Conservation (phyloP, 306 rosid species). For the Astragalus glycyphyllos region DNA sequence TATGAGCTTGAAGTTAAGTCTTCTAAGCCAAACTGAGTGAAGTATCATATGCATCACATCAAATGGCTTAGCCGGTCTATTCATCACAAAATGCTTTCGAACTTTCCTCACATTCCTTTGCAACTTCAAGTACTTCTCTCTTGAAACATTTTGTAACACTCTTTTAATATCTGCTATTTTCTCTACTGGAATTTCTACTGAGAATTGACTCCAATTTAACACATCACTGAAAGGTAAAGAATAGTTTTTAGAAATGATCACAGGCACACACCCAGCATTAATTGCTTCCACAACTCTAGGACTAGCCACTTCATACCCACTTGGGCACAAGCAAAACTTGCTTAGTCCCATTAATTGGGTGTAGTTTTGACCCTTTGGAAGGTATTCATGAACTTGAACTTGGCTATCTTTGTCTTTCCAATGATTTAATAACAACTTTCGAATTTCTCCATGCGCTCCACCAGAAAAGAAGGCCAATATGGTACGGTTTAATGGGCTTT, state of each 20-base stretch:
- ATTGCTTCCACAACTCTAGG: slow-evolving; percentile 84
- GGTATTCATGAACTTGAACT: slow-evolving; percentile 69
- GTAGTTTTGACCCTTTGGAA: slow-evolving; percentile 57
- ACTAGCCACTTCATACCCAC: slow-evolving; percentile 47
- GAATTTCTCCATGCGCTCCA: slow-evolving; percentile 61
- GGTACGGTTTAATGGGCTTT: slow-evolving; percentile 51
- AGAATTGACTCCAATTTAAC: slow-evolving; percentile 72
- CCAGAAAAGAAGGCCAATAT: slow-evolving; percentile 73
- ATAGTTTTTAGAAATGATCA: slow-evolving; percentile 62
- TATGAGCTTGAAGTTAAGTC: slow-evolving; percentile 51
- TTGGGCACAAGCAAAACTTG: slow-evolving; percentile 81
- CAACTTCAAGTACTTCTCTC: slow-evolving; percentile 54
- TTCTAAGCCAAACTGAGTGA: slow-evolving; percentile 77
- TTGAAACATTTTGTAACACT: slow-evolving; percentile 53
- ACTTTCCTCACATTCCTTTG: slow-evolving; percentile 53
- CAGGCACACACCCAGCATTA: slow-evolving; percentile 74
- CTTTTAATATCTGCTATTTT: slow-evolving; percentile 63
- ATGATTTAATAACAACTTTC: slow-evolving; percentile 46
- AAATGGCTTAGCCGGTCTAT: slow-evolving; percentile 69
- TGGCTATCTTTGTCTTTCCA: slow-evolving; percentile 75
- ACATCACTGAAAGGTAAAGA: slow-evolving; percentile 79
- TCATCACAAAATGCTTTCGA: slow-evolving; percentile 63
- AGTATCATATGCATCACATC: slow-evolving; percentile 79
- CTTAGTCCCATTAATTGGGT: slow-evolving; percentile 59
- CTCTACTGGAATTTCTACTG: slow-evolving; percentile 55